Base-by-base conservation (phyloP, 768 basidiomycete genomes). In the Fibroporia radiculosa region DNA sequence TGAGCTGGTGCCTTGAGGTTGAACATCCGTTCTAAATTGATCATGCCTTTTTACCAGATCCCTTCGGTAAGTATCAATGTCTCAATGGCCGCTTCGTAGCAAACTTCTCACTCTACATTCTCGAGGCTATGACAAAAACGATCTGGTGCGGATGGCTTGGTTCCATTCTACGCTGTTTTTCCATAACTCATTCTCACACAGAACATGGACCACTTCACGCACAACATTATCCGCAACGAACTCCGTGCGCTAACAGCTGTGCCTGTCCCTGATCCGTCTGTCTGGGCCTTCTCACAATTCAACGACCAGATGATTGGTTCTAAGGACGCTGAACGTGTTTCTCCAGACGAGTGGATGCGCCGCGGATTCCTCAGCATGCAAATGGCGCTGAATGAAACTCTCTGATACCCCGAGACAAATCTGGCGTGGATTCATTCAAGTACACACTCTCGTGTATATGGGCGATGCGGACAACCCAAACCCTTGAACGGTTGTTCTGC, bases 151-250 rank as follows among this genome's bases (percentile, higher is more conserved):
- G 62, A 20, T 40, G 36, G 7, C 33, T n/a, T 34, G 1, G 16
- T 48, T 40, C 42, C n/a, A 31, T 45, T 48, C 36, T 34, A 34
- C n/a, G 26, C 41, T 24, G 25, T 20, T 27, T 20, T 22, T 16
- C 31, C n/a, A 28, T 18, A 26, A 4, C 38, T 20, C 11, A 25
- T 39, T 31, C 22, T 52, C 11, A 42, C 32, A 26, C 53, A 75
- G 75, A 80, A 82, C 59, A 68, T 83, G 53, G 82, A 85, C 54
- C 77, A 84, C 59, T 84, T 82, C 61, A 84, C 82, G 22, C 68
- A 75, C 42, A 77, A 75, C 54, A 80, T 84, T 58, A 82, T 84
- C 52, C 73, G 80, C 74, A 74, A 75, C 51, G 82, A 84, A 58
- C 66, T 84, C 34, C 70, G 66, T 23, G 82, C 80, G 3, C 70